Percentiles rank a stretch among this genome's conserved stretches.
Conservation (phyloP, 176 grass and related monocot genomes). For the Miscanthus lutarioriparius region DNA sequence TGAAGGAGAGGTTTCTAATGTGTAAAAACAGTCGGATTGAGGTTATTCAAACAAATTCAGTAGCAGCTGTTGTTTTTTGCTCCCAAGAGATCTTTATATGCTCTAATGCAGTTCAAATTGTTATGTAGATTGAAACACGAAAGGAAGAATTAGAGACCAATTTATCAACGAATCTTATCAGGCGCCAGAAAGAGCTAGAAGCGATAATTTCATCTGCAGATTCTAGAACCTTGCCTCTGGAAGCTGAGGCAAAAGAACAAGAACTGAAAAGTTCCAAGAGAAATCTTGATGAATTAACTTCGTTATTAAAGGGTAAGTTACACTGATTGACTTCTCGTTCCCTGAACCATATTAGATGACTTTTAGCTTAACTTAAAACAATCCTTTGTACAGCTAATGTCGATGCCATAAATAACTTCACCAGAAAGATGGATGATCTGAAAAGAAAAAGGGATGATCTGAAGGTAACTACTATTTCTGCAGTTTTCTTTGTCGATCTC, state of each 20-base stretch:
- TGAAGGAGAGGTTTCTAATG: constrained; percentile 76
- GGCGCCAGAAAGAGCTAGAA: constrained; percentile 88
- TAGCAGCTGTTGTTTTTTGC: constrained; percentile 4
- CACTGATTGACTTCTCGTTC: constrained; percentile 7
- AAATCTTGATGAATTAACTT: constrained; percentile 72
- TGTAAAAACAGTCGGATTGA: constrained; percentile 95
- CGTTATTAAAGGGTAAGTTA: constrained; percentile 69
- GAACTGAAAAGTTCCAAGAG: constrained; percentile 72
- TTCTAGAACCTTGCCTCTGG: constrained; percentile 64
- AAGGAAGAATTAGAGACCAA: constrained; percentile 97
- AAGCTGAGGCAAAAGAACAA: constrained; percentile 76
- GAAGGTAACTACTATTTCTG: constrained; percentile 55
- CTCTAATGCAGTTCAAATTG: constrained; percentile 12
- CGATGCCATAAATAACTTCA: constrained; percentile 62
- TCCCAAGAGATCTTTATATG: neutral
- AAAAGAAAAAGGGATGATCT: constrained; percentile 75
- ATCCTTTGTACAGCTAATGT: constrained; percentile 54
- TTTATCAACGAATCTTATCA: constrained; percentile 96
- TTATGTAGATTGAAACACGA: constrained; percentile 83
- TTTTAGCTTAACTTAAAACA: constrained; percentile 20
- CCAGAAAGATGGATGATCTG: constrained; percentile 61
- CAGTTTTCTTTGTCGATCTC: constrained; percentile 19
- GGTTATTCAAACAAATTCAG: constrained; percentile 52
- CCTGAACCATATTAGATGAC: neutral
- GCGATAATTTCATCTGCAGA: constrained; percentile 86